These are phyloP conservation scores for Chytriomyces sp. DNA, from an alignment of 192 early-diverging fungal genomes.

Conservation along the genomic window DNA sequence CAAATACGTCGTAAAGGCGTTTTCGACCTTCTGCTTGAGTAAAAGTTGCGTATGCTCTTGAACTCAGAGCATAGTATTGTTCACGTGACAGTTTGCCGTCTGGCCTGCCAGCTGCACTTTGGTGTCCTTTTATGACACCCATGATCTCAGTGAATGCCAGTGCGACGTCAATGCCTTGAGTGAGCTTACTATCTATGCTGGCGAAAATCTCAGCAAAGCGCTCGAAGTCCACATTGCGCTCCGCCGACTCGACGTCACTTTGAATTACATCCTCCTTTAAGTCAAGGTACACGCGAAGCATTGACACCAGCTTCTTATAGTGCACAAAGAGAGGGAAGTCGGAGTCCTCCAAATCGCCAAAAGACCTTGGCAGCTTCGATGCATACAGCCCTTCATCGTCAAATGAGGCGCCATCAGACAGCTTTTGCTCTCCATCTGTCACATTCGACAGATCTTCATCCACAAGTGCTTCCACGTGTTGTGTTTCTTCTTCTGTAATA, in stretches of 20 bases:
- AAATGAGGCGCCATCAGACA: background rate
- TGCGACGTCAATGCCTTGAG: slow-evolving; percentile 8
- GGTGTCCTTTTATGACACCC: slow-evolving; percentile 34
- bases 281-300: slow-evolving; percentile 24
- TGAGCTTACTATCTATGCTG: slow-evolving; percentile 22
- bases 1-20: slow-evolving; percentile 29
- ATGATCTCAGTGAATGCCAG: slow-evolving; percentile 37
- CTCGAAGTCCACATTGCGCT: slow-evolving; percentile 17
- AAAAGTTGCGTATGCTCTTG: slow-evolving; percentile 2
- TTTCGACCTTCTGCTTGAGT: background rate
- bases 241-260: background rate
- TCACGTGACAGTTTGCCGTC: slow-evolving; percentile 14
- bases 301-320: slow-evolving; percentile 26
- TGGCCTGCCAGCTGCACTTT: slow-evolving; percentile 12
- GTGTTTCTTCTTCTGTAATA: background rate
- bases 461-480: background rate
- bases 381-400: slow-evolving; percentile 23
- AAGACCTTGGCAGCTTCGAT: slow-evolving; percentile 18
- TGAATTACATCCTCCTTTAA: background rate
- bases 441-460: background rate
- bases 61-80: slow-evolving; percentile 18
- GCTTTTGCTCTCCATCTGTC: background rate
- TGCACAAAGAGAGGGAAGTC: slow-evolving; percentile 32
- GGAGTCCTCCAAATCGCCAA: slow-evolving; percentile 19
- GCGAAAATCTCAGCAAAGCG: slow-evolving; percentile 15